A percentile compares a stretch with the other conserved stretches of the same genome.
phyloP scores from a whole-genome alignment of 1,284 basidiomycete genomes.

The Cryptococcus maquisensis region DNA sequence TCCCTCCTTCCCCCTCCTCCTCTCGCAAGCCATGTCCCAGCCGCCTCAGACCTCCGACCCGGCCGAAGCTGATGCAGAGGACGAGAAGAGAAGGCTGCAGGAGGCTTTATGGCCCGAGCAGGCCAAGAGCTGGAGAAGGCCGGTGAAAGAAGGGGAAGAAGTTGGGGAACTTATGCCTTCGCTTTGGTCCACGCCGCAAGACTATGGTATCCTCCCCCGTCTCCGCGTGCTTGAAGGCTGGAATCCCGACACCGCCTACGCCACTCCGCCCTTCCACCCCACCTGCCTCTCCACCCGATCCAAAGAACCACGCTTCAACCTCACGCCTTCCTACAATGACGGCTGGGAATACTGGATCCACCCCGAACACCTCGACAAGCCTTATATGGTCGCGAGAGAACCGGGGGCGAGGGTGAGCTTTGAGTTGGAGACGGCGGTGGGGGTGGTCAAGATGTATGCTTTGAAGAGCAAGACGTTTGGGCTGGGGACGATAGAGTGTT shows the following conservation, averaged over 20 bases:
- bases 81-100: not conserved
- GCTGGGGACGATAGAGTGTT: slow-evolving; percentile 42
- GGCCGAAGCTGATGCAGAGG: slow-evolving; percentile 5
- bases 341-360: slow-evolving; percentile 46
- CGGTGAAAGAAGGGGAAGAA: slow-evolving; percentile 12
- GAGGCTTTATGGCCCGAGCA: slow-evolving; percentile 28
- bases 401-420: slow-evolving; percentile 39
- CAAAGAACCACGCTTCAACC: slow-evolving; percentile 30
- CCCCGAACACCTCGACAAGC: slow-evolving; percentile 42
- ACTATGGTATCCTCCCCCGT: slow-evolving; percentile 40
- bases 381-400: slow-evolving; percentile 34
- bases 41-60: not conserved
- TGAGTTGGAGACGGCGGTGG: slow-evolving; percentile 37
- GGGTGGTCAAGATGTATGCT: slow-evolving; percentile 45
- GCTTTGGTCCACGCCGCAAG: slow-evolving; percentile 31
- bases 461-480: slow-evolving; percentile 40
- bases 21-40: not conserved
- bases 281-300: slow-evolving; percentile 36
- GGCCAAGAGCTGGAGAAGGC: slow-evolving; percentile 20
- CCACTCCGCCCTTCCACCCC: slow-evolving; percentile 32
- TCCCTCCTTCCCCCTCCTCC: not conserved
- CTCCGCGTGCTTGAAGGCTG: slow-evolving; percentile 38
- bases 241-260: slow-evolving; percentile 28
- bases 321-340: slow-evolving; percentile 30
- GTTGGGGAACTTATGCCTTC: slow-evolving; percentile 35